Evolutionary conservation across 257 asterid species (phyloP).

Genomic region (Forsythia suspensa): DNA sequence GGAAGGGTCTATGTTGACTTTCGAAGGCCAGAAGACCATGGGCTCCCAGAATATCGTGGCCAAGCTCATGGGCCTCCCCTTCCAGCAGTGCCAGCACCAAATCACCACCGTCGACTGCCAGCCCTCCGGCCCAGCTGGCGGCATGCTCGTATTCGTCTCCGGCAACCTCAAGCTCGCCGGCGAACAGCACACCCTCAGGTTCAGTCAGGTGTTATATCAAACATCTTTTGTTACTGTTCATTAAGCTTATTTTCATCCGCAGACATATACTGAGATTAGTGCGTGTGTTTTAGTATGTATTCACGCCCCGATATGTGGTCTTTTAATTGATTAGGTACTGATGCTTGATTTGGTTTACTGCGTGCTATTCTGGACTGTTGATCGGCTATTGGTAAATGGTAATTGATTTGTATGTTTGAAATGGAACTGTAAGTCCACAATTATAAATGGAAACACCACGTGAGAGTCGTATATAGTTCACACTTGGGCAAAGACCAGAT

Average conservation of each 20-base stretch:
- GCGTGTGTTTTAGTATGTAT: too few relatives aligned
- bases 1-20: slow-evolving; percentile 30
- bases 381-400: not conserved
- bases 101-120: slow-evolving; percentile 21
- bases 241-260: too few relatives aligned
- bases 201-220: slow-evolving; percentile 11
- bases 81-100: slow-evolving; percentile 22
- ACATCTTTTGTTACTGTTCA: too few relatives aligned
- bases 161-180: slow-evolving; percentile 20
- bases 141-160: slow-evolving; percentile 20
- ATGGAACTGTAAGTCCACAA: too few relatives aligned
- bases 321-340: not conserved
- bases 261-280: too few relatives aligned
- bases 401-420: not conserved
- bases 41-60: slow-evolving; percentile 28
- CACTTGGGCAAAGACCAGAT: too few relatives aligned
- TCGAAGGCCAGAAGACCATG: slow-evolving; percentile 30
- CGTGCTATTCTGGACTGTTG: not conserved
- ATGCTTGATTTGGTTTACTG: not conserved
- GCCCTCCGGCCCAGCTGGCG: slow-evolving; percentile 20
- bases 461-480: too few relatives aligned
- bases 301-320: not conserved
- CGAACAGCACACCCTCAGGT: slow-evolving; percentile 10
- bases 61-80: slow-evolving; percentile 5
- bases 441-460: too few relatives aligned